These are phyloP conservation scores for Erythrophleum fordii DNA, from an alignment of 306 rosid genomes.

Conservation along the genomic window DNA sequence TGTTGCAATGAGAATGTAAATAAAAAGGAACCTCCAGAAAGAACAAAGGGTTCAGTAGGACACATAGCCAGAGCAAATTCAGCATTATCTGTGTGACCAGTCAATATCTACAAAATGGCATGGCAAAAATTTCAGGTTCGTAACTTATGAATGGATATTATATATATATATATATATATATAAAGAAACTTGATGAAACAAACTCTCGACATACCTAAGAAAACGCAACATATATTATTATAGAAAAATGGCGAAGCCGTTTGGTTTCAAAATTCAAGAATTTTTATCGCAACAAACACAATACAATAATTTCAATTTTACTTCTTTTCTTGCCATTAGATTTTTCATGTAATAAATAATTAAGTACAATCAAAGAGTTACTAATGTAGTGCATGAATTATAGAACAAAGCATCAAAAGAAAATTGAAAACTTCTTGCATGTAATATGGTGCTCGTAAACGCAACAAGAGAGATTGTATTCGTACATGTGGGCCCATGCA, in stretches of 20 bases:
- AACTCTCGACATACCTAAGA: neutral
- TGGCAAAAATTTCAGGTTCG: neutral
- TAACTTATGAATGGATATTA: neutral
- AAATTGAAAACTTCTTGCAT: neutral
- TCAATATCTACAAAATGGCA: neutral
- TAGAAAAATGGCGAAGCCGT: neutral
- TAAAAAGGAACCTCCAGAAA: constrained; percentile 1
- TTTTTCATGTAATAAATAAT: neutral
- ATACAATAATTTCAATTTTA: neutral
- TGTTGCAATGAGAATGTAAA: neutral
- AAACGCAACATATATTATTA: neutral
- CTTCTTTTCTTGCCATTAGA: neutral
- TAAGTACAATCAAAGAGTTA: too few relatives aligned
- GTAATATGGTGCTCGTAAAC: neutral
- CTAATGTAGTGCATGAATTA: neutral
- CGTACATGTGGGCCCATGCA: too few relatives aligned
- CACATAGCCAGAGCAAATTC: constrained; percentile 7
- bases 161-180: neutral
- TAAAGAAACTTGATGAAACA: neutral
- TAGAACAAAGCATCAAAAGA: neutral
- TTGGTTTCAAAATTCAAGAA: neutral
- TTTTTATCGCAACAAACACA: neutral
- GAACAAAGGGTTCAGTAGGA: neutral
- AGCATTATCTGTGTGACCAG: neutral
- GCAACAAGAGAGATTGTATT: too few relatives aligned